These are phyloP conservation scores for Neltuma alba DNA, from an alignment of 306 rosid genomes.

Conservation along the genomic window DNA sequence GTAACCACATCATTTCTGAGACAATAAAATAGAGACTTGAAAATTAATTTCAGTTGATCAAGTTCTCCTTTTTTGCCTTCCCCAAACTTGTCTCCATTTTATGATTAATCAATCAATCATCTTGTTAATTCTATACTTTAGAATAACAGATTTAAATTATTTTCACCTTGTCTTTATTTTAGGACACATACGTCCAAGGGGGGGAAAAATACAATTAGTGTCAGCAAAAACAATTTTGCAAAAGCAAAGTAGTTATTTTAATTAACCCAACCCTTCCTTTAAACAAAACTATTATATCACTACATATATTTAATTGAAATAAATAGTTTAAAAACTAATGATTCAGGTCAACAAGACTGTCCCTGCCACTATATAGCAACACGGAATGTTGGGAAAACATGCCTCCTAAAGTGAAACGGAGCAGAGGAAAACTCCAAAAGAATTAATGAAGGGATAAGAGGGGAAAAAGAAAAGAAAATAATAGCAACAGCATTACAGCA, in stretches of 20 bases:
- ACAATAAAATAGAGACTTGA: neutral
- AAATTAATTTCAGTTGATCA: neutral
- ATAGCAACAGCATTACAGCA: neutral
- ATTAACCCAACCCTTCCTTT: neutral
- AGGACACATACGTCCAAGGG: too few relatives aligned
- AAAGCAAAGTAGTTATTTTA: neutral
- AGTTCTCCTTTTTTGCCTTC: too few relatives aligned
- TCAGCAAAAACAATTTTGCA: neutral
- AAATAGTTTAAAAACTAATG: neutral
- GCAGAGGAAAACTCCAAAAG: neutral
- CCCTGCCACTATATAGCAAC: neutral
- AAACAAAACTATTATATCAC: neutral
- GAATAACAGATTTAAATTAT: too few relatives aligned
- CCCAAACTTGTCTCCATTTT: too few relatives aligned
- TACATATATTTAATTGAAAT: neutral
- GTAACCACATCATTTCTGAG: neutral
- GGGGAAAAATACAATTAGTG: neutral
- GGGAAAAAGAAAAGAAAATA: neutral
- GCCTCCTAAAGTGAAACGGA: conserved; percentile 26
- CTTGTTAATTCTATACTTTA: neutral
- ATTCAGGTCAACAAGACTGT: neutral
- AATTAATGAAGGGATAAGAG: neutral
- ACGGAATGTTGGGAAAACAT: neutral
- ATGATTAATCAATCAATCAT: too few relatives aligned
- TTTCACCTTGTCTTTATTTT: too few relatives aligned